phyloP scores from a whole-genome alignment of 768 basidiomycete genomes.

The Mycena capillaripes region DNA sequence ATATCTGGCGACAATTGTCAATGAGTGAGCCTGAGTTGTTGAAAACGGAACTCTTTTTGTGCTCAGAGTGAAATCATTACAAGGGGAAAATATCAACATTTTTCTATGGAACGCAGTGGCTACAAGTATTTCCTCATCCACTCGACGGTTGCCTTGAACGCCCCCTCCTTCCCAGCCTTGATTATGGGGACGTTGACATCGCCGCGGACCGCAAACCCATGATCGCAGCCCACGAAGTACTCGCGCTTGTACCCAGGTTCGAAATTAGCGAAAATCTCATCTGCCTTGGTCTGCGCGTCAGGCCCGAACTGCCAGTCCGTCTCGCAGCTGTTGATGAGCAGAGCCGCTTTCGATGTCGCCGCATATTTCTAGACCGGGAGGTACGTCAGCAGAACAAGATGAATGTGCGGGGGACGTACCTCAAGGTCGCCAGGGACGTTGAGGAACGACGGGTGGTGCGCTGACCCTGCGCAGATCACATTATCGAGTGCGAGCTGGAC shows the following conservation, averaged over 20 bases:
- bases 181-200: neutral
- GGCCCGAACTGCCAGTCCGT: slow-evolving; percentile 1
- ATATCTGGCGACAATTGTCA: too few relatives aligned
- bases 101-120: too few relatives aligned
- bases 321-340: slow-evolving; percentile 11
- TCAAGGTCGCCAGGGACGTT: slow-evolving; percentile 72
- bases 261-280: neutral
- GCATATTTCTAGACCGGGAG: slow-evolving; percentile 9
- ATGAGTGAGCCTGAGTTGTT: too few relatives aligned
- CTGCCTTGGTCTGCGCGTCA: neutral
- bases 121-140: slow-evolving; percentile 5
- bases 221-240: slow-evolving; percentile 5
- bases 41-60: too few relatives aligned
- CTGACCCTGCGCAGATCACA: slow-evolving; percentile 60
- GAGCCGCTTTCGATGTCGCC: neutral
- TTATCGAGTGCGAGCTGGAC: slow-evolving; percentile 76
- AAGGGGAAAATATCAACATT: too few relatives aligned
- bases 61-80: too few relatives aligned
- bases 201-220: slow-evolving; percentile 22
- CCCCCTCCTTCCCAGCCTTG: slow-evolving; percentile 22
- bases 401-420: slow-evolving; percentile 45
- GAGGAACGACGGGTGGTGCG: slow-evolving; percentile 76
- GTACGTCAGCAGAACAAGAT: too few relatives aligned
- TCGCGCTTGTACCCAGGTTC: slow-evolving; percentile 21
- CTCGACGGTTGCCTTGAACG: slow-evolving; percentile 17